Evolutionary conservation across 2,329 filamentous ascomycete genomes (phyloP).

Genomic region (Cladosporium sp.): DNA sequence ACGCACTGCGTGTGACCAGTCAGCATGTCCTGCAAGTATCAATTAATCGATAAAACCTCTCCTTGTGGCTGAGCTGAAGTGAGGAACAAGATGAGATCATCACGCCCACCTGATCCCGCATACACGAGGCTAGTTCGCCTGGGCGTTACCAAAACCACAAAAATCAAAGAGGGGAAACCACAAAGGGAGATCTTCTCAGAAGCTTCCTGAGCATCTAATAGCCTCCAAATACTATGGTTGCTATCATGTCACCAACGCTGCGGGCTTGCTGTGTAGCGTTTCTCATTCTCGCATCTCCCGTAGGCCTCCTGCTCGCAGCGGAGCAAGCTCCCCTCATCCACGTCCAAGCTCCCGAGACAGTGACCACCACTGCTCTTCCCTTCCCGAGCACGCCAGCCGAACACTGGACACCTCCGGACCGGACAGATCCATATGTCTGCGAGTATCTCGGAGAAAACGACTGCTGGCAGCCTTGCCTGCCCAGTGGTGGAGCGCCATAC

Average conservation of each 20-base stretch:
- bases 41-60: too few relatives aligned
- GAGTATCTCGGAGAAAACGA: conserved; percentile 24
- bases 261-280: not conserved
- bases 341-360: not conserved
- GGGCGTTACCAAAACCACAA: not conserved
- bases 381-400: conserved; percentile 13
- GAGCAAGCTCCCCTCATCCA: not conserved
- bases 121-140: not conserved
- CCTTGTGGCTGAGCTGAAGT: not conserved
- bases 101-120: conserved; percentile 1
- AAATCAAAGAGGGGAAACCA: conserved; percentile 3
- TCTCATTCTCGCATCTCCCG: not conserved
- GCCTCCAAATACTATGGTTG: not conserved
- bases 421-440: conserved; percentile 24
- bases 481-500: conserved; percentile 20
- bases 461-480: conserved; percentile 23
- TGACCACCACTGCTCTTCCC: conserved; percentile 15
- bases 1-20: not conserved
- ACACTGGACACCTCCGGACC: conserved; percentile 20
- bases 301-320: not conserved
- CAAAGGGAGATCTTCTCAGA: not conserved
- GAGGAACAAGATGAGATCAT: conserved; percentile 3
- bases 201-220: not conserved
- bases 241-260: not conserved
- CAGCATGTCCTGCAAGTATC: not conserved